Percentiles rank a stretch among this genome's conserved stretches.
These are phyloP conservation scores for Metschnikowia koreensis DNA, from an alignment of 805 yeast species.

Conservation along the genomic window DNA sequence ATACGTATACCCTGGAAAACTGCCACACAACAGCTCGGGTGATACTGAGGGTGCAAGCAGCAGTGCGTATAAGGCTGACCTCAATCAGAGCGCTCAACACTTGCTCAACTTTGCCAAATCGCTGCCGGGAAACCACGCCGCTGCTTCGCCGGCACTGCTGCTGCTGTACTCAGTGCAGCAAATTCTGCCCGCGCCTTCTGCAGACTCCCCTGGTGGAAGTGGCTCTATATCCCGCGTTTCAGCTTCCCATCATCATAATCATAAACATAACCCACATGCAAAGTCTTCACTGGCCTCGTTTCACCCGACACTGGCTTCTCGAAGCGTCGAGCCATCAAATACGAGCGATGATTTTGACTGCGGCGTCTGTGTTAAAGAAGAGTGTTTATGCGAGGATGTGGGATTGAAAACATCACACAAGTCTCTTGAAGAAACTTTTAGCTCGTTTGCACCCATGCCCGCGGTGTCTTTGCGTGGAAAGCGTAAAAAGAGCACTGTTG, in stretches of 20 bases:
- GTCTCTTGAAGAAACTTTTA: slow-evolving; percentile 33
- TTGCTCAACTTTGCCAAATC: slow-evolving; percentile 20
- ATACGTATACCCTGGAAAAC: not conserved
- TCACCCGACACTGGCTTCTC: not conserved
- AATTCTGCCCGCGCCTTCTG: slow-evolving; percentile 54
- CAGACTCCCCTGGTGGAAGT: slow-evolving; percentile 42
- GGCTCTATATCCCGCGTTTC: not conserved
- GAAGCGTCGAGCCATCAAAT: not conserved
- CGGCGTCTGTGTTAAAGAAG: slow-evolving; percentile 67
- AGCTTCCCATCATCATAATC: not conserved
- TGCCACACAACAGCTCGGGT: not conserved
- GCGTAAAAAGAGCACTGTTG: slow-evolving; percentile 27
- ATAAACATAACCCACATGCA: not conserved
- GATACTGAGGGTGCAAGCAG: not conserved
- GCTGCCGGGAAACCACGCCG: slow-evolving; percentile 17
- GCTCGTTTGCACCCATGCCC: slow-evolving; percentile 54
- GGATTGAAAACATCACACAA: slow-evolving; percentile 36
- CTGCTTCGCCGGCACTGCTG: slow-evolving; percentile 24
- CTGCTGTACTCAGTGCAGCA: slow-evolving; percentile 42
- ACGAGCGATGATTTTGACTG: slow-evolving; percentile 43
- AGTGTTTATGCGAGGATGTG: slow-evolving; percentile 60
- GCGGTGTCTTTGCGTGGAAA: slow-evolving; percentile 60
- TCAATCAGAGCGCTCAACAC: slow-evolving; percentile 21
- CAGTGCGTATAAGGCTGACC: slow-evolving; percentile 13
- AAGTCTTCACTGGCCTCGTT: slow-evolving; percentile 1